phyloP scores from a whole-genome alignment of 371 early-diverging fungal species.

The Smittium culicis region DNA sequence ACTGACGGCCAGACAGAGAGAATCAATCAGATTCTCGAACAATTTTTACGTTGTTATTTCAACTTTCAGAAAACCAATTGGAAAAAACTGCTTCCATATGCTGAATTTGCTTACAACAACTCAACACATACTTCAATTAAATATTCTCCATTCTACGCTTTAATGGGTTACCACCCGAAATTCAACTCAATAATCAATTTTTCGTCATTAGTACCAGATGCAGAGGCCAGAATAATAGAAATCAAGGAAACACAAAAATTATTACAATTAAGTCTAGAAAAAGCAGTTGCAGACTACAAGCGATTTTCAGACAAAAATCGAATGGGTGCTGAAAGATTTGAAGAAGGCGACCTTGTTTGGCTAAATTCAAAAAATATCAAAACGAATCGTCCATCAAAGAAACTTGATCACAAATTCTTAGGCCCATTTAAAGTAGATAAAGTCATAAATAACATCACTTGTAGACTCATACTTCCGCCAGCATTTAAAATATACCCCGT shows the following conservation, averaged over 20 bases:
- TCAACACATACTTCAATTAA: background rate
- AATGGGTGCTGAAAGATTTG: background rate
- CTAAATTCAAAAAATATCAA: constrained; percentile 6
- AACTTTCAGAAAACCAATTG: constrained; percentile 8
- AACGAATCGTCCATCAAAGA: background rate
- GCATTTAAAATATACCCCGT: background rate
- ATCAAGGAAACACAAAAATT: background rate
- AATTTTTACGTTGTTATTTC: constrained; percentile 4
- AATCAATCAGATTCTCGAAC: constrained; percentile 8
- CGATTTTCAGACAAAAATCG: background rate
- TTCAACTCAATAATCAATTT: background rate
- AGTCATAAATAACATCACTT: background rate
- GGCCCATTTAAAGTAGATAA: constrained; percentile 6
- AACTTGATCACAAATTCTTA: constrained; percentile 4
- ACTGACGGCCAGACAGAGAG: constrained; percentile 11
- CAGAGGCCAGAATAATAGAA: constrained; percentile 1
- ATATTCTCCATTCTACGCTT: constrained; percentile 2
- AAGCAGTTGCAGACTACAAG: constrained; percentile 9
- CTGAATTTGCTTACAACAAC: constrained; percentile 9
- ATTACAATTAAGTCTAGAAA: background rate
- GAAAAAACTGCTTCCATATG: constrained; percentile 4
- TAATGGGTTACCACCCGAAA: constrained; percentile 4
- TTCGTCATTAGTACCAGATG: background rate
- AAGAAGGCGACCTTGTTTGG: background rate
- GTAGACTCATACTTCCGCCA: background rate